phyloP scores from a whole-genome alignment of 305 asterid species.

The Fraxinus sp. region DNA sequence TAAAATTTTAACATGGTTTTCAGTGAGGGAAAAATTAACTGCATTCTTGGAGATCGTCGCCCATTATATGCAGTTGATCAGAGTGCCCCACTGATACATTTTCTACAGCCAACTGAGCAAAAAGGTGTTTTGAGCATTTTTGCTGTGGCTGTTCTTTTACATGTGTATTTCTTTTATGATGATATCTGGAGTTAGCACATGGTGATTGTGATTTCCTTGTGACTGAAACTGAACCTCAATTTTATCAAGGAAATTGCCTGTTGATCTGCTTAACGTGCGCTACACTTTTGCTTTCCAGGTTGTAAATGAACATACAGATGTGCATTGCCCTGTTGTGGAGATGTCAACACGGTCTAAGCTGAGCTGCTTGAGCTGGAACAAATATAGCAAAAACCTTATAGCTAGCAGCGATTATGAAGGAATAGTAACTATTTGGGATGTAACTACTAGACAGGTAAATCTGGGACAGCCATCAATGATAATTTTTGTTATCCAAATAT shows the following conservation, averaged over 20 bases:
- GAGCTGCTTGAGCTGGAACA: conserved; percentile 57
- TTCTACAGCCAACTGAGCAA: not conserved
- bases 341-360: conserved; percentile 51
- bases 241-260: not conserved
- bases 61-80: not conserved
- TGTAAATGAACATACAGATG: conserved; percentile 54
- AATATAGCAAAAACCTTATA: conserved; percentile 38
- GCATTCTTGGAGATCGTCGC: not conserved
- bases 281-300: conserved; percentile 42
- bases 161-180: not conserved
- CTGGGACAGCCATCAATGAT: not conserved
- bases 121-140: not conserved
- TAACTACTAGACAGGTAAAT: conserved; percentile 38
- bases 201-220: not conserved
- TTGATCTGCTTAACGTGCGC: not conserved
- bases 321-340: conserved; percentile 52
- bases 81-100: not conserved
- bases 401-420: conserved; percentile 59
- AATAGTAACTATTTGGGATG: conserved; percentile 54
- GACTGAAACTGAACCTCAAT: conserved; percentile 1
- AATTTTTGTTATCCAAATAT: conserved; percentile 4
- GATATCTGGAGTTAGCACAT: conserved; percentile 8
- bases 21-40: not conserved
- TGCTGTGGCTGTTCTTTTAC: not conserved
- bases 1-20: not conserved